Evolutionary conservation across 495 filamentous ascomycete species (phyloP).

Genomic region (Hypoxylon rickii): DNA sequence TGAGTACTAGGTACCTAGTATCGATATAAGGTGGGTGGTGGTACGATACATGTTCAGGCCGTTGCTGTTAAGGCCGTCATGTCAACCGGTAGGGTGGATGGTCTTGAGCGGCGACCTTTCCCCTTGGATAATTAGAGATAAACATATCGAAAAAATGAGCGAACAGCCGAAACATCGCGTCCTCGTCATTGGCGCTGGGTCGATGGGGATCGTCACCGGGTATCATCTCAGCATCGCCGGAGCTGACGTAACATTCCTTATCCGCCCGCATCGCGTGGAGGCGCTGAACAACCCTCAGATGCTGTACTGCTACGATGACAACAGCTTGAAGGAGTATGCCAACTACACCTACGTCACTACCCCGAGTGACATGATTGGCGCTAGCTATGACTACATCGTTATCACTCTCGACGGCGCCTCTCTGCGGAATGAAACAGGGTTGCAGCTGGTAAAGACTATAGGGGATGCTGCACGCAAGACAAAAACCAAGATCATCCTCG

Average conservation of each 20-base stretch:
- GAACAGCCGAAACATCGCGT: constrained; percentile 6
- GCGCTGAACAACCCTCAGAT: constrained; percentile 16
- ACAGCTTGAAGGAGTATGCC: constrained; percentile 16
- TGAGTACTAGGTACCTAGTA: too few relatives aligned
- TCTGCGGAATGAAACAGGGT: constrained; percentile 5
- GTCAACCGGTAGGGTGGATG: too few relatives aligned
- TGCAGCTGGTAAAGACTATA: constrained; percentile 6
- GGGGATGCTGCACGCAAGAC: constrained; percentile 11
- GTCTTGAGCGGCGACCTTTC: too few relatives aligned
- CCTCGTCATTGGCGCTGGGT: constrained; percentile 22
- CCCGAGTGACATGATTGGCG: constrained; percentile 8
- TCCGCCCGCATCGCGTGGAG: constrained; percentile 19
- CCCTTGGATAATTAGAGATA: too few relatives aligned
- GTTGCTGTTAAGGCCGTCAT: too few relatives aligned
- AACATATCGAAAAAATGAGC: too few relatives aligned
- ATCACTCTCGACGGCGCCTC: constrained; percentile 15
- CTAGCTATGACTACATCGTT: constrained; percentile 14
- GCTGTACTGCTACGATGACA: constrained; percentile 28
- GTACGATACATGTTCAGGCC: too few relatives aligned
- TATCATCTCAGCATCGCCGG: constrained; percentile 15
- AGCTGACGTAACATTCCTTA: constrained; percentile 26
- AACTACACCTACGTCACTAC: constrained; percentile 11
- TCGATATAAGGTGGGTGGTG: too few relatives aligned
- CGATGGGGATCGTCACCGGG: constrained; percentile 19
- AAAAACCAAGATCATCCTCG: constrained; percentile 17